Base-by-base conservation (phyloP, 1,284 basidiomycete species). In the Wallemia mellicola region DNA sequence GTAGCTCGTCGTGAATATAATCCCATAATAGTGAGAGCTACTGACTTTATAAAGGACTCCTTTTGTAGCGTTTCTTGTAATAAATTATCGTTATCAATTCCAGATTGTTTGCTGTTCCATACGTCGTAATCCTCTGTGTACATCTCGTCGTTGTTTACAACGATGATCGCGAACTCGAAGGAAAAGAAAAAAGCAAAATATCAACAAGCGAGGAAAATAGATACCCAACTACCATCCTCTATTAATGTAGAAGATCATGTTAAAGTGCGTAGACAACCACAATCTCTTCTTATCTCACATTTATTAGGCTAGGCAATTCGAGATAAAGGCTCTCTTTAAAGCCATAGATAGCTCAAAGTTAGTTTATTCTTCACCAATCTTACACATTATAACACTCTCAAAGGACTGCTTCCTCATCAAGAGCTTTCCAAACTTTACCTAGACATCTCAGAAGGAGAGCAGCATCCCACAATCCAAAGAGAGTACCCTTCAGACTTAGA, bases 361-460 rank as follows among this genome's bases (percentile, higher is more conserved):
- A 24, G 73, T 64, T 9, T 2, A 19, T 22, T 17, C 59, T 27
- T 32, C 30, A 9, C 30, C 30, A 9, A 9, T 32, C 30, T 32
- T 32, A 32, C 30, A 32, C 30, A 48, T n/a, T 17, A n/a, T n/a
- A n/a, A n/a, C n/a, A n/a, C n/a, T 28, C 22, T 2, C 58, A 14
- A 64, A 69, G 69, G 22, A 65, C 67, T 17, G 77, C 76, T 62
- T 77, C 80, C 25, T 83, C 80, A 0, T 79, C 83, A 61, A 75
- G 89, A 60, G 85, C 81, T 1, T 95, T 89, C 79, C 89, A 95
- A 69, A 79, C 82, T 17, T 74, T 94, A 9, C 89, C 89, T 11
- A 76, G 89, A 24, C 85, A 89, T 67, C 74, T 95, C 15, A 77
- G 89, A 25, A 77, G 89, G 28, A 76, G 89, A 65, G 88, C 89